Evolutionary conservation across 2,329 filamentous ascomycete species (phyloP).

Genomic region (Westerdykella aurantiaca): DNA sequence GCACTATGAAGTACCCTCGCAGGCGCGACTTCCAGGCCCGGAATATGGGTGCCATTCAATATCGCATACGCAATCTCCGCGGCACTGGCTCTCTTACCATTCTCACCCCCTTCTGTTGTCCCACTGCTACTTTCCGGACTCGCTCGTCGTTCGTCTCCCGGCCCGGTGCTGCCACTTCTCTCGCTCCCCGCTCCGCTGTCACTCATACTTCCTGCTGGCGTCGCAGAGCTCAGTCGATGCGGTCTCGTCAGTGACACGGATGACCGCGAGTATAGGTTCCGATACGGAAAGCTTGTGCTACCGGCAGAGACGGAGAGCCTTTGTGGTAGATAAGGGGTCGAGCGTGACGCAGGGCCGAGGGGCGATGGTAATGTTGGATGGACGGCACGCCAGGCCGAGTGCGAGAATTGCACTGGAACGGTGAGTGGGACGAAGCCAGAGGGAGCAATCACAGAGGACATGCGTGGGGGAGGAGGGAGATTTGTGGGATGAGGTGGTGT

Average conservation of each 20-base stretch:
- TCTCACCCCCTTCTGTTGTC: neutral
- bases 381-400: slow-evolving; percentile 29
- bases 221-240: slow-evolving; percentile 21
- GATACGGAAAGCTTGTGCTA: slow-evolving; percentile 13
- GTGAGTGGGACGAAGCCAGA: slow-evolving; percentile 20
- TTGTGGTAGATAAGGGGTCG: slow-evolving; percentile 14
- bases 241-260: slow-evolving; percentile 28
- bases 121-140: slow-evolving; percentile 2
- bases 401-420: slow-evolving; percentile 23
- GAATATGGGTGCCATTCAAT: slow-evolving; percentile 15
- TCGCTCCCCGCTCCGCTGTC: slow-evolving; percentile 15
- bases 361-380: slow-evolving; percentile 21
- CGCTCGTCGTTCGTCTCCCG: slow-evolving; percentile 7
- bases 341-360: slow-evolving; percentile 14
- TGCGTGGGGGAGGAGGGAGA: slow-evolving; percentile 12
- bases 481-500: neutral
- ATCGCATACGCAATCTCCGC: slow-evolving; percentile 22
- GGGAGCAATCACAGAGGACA: slow-evolving; percentile 12
- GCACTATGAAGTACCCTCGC: neutral
- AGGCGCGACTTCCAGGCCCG: slow-evolving; percentile 4
- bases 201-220: slow-evolving; percentile 9
- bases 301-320: neutral
- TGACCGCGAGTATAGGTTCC: slow-evolving; percentile 20
- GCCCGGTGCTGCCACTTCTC: slow-evolving; percentile 15
- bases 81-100: slow-evolving; percentile 5